Evolutionary conservation across 2,329 filamentous ascomycete species (phyloP).

Genomic region (Nothomitra cinnamomea): DNA sequence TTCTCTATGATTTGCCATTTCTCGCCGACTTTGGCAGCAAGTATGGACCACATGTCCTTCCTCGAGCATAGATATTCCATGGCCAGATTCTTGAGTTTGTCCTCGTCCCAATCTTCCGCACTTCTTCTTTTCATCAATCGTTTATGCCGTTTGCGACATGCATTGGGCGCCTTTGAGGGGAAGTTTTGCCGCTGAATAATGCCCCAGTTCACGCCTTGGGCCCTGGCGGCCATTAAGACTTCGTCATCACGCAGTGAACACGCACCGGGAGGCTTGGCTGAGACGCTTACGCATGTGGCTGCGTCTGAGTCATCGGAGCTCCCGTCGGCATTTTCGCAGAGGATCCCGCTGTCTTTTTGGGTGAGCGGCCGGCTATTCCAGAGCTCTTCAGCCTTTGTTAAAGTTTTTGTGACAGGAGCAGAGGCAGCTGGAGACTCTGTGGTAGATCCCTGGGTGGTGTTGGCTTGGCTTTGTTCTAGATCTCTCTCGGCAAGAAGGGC

Average conservation of each 20-base stretch:
- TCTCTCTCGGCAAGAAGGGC: no score
- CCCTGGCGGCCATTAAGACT: constrained; percentile 51
- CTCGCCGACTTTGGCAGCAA: constrained; percentile 44
- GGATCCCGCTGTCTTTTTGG: no score
- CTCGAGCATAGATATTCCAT: constrained; percentile 65
- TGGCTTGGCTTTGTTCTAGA: no score
- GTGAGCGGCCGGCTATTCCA: no score
- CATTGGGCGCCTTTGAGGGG: constrained; percentile 57
- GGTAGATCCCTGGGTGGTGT: no score
- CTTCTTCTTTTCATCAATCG: constrained; percentile 59
- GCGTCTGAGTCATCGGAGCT: no score
- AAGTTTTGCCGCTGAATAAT: constrained; percentile 59
- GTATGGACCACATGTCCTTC: constrained; percentile 63
- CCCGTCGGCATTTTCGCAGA: no score
- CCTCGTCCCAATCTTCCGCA: constrained; percentile 61
- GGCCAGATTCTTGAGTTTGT: constrained; percentile 57
- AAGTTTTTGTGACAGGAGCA: no score
- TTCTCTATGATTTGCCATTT: constrained; percentile 55
- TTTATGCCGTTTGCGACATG: constrained; percentile 80
- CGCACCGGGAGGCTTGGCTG: constrained; percentile 45
- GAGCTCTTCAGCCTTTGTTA: no score
- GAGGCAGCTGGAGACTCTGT: no score
- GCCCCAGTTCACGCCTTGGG: constrained; percentile 65
- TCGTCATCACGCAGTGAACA: constrained; percentile 65
- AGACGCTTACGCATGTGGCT: no score